Conservation (phyloP, 306 rosid species). For the Macrotyloma uniflorum region DNA sequence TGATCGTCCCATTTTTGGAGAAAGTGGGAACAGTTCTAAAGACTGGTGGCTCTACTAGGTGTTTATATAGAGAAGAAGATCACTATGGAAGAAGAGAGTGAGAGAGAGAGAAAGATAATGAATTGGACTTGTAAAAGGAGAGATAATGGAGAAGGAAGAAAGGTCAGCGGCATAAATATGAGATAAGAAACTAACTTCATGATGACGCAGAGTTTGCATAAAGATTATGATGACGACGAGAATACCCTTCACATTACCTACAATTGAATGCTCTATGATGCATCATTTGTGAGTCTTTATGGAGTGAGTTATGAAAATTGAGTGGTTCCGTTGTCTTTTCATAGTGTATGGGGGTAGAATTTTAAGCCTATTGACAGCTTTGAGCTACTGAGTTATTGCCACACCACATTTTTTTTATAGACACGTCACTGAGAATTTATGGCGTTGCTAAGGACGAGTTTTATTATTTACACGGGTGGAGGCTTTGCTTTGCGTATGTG, state of each 20-base stretch:
- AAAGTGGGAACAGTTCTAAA: constrained; percentile 10
- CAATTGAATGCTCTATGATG: neutral
- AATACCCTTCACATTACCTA: constrained; percentile 45
- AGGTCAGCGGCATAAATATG: constrained; percentile 67
- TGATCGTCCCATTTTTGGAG: constrained; percentile 83
- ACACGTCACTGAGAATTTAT: constrained; percentile 49
- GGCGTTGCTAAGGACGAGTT: constrained; percentile 37
- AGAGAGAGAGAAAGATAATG: neutral
- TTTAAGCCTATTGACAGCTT: constrained; percentile 23
- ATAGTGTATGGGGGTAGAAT: constrained; percentile 1
- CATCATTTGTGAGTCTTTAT: neutral
- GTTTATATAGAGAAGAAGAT: constrained; percentile 27
- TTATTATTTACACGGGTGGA: constrained; percentile 27
- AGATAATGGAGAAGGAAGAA: constrained; percentile 58
- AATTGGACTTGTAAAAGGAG: constrained; percentile 38
- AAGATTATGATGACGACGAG: constrained; percentile 33
- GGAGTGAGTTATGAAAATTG: neutral
- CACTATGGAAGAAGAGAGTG: neutral
- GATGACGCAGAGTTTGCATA: constrained; percentile 8
- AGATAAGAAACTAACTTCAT: constrained; percentile 50
- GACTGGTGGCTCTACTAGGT: constrained; percentile 31
- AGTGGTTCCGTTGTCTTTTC: constrained; percentile 39
- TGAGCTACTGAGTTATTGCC: constrained; percentile 38
- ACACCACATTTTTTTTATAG: constrained; percentile 26
- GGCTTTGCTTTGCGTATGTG: constrained; percentile 21